Base-by-base conservation (phyloP, 129 eudicot genomes). In the Chrysanthemum makinoi region DNA sequence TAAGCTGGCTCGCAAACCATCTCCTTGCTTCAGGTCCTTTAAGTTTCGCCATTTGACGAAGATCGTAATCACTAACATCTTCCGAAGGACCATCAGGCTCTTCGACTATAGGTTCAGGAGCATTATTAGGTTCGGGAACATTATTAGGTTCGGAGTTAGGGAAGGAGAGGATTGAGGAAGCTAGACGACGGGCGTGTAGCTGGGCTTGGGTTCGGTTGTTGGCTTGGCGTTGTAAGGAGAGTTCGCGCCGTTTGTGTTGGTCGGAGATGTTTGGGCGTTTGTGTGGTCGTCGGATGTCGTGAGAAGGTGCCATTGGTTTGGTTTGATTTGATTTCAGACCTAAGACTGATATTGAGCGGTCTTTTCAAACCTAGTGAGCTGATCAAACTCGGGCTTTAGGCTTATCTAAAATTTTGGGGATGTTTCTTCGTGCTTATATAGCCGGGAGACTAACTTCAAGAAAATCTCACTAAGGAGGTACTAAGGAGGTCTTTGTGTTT, bases 1-100 rank as follows among this genome's bases (percentile, higher is more conserved):
- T 89, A 59, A 94, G 89, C 80, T 94, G 96, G 70, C 86, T 90
- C 1, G 98, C 92, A 50, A 89, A 94, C 96, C 96, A 89, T 65
- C 82, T 74, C 2, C 98, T 93, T 49, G 86, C 96, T 63, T 94
- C 96, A 6, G 79, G 71, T 0, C 97, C 98, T 81, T 87, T 80
- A 3, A 94, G 86, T 75, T 77, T 82, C 51, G 95, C 76, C 3
- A 97, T 87, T 15, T 87, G 82, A 9, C 89, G 88, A 69, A 93
- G 75, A 61, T 93, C 98, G 14, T 77, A 33, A 20, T 84, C 81
- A 5, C 49, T 60, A 5, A 50, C 8, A 14, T 72, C 72, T 53
- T 73, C 54, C 48, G 82, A 86, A 18, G 65, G 24, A 20, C n/a
- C n/a, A n/a, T 69, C 77, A 0, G 71, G 76, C 69, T 80, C 80